These are phyloP conservation scores for Berkeleyomyces basicola DNA, from an alignment of 2,329 filamentous ascomycete genomes.

Conservation along the genomic window DNA sequence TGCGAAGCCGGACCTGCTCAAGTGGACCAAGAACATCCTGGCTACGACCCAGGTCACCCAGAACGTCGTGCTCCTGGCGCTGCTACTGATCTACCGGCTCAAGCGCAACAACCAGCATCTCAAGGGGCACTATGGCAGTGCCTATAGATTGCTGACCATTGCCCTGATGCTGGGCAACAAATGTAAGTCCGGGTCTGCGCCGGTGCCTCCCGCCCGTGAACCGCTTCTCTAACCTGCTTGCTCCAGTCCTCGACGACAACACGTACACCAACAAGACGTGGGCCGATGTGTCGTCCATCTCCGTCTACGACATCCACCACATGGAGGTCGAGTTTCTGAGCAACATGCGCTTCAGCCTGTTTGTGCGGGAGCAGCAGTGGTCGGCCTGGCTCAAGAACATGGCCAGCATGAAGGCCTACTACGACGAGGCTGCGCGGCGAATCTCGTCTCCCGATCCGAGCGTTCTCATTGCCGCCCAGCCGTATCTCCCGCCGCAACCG, in stretches of 20 bases:
- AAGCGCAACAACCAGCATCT: conserved; percentile 82
- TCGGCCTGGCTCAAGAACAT: conserved; percentile 71
- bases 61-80: conserved; percentile 78
- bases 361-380: conserved; percentile 78
- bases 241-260: conserved; percentile 77
- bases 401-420: conserved; percentile 67
- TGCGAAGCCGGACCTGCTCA: conserved; percentile 32
- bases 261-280: conserved; percentile 99
- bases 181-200: conserved; percentile 35
- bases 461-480: background rate
- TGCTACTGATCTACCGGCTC: conserved; percentile 83
- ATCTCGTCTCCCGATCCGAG: conserved; percentile 19
- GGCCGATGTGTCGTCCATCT: conserved; percentile 92
- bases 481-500: background rate
- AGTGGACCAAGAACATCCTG: conserved; percentile 84
- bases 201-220: background rate
- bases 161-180: conserved; percentile 97
- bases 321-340: conserved; percentile 99
- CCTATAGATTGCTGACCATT: conserved; percentile 82
- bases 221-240: background rate
- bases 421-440: conserved; percentile 45
- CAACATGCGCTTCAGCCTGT: conserved; percentile 90
- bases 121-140: conserved; percentile 81
- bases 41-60: conserved; percentile 92
- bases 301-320: conserved; percentile 87